A percentile compares a stretch with the other conserved stretches of the same genome.
Evolutionary conservation across 495 filamentous ascomycete genomes (phyloP).

Genomic region (Xylaria palmicola): DNA sequence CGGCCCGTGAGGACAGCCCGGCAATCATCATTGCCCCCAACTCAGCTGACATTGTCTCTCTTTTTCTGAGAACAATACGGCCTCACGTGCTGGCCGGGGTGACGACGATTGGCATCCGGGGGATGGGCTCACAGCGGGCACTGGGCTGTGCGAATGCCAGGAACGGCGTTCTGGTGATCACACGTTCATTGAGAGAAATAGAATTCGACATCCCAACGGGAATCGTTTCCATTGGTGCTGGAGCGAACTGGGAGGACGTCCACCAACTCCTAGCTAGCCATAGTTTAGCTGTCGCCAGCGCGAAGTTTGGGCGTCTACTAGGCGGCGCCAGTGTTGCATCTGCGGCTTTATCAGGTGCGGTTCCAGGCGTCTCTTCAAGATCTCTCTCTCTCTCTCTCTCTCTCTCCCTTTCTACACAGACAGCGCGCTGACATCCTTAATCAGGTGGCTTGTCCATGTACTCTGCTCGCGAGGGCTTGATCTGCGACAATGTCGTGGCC

Average conservation of each 20-base stretch:
- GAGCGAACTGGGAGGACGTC: constrained; percentile 46
- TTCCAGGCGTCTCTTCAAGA: constrained; percentile 46
- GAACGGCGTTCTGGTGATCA: constrained; percentile 52
- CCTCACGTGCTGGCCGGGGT: not conserved
- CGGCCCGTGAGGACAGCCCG: too few relatives aligned
- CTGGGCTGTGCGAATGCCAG: constrained; percentile 40
- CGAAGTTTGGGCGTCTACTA: too few relatives aligned
- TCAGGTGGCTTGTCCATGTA: constrained; percentile 44
- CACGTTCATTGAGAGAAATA: constrained; percentile 38
- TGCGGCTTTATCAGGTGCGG: constrained; percentile 49
- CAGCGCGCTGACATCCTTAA: not conserved
- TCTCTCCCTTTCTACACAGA: not conserved
- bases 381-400: too few relatives aligned
- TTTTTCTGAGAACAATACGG: not conserved
- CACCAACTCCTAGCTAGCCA: constrained; percentile 50
- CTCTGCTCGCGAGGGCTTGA: constrained; percentile 36
- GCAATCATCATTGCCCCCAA: not conserved
- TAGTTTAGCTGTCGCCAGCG: too few relatives aligned
- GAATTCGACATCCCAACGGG: constrained; percentile 24
- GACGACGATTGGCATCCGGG: not conserved
- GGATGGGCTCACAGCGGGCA: not conserved
- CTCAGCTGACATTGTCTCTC: not conserved
- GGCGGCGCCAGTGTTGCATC: constrained; percentile 38
- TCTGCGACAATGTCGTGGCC: constrained; percentile 43
- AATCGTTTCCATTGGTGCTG: constrained; percentile 35